These are phyloP conservation scores for Eucalyptus erythrocorys DNA, from an alignment of 345 rosid genomes.

Conservation along the genomic window DNA sequence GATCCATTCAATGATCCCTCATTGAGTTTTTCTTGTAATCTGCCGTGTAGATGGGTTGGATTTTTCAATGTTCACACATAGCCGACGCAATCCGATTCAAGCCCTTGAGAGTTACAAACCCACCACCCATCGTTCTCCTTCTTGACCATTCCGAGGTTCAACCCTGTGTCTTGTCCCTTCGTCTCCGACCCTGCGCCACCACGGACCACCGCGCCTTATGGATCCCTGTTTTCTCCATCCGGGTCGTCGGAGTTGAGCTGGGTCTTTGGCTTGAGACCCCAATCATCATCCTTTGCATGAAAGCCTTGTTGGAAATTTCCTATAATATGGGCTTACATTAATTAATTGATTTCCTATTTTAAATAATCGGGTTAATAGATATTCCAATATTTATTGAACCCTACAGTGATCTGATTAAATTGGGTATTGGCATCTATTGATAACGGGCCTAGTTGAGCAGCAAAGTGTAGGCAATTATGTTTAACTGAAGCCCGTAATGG, in stretches of 20 bases:
- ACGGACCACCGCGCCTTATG: neutral
- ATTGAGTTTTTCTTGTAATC: neutral
- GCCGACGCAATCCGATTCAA: neutral
- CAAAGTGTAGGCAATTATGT: no score
- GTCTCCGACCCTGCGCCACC: neutral
- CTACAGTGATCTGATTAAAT: no score
- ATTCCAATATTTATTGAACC: no score
- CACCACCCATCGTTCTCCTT: neutral
- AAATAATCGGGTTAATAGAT: no score
- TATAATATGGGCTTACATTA: no score
- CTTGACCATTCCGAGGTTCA: neutral
- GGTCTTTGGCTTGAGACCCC: neutral
- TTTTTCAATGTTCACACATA: neutral
- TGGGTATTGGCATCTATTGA: no score
- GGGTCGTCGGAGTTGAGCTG: neutral
- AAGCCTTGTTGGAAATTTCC: no score
- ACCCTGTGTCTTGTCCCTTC: neutral
- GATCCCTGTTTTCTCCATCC: neutral
- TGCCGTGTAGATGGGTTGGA: neutral
- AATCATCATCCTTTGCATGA: neutral
- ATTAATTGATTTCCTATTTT: no score
- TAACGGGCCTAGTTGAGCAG: no score
- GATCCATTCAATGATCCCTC: neutral
- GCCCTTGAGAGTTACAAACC: neutral
- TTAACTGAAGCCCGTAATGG: no score